Evolutionary conservation across 306 rosid species (phyloP).

Genomic region (Macrotyloma uniflorum): DNA sequence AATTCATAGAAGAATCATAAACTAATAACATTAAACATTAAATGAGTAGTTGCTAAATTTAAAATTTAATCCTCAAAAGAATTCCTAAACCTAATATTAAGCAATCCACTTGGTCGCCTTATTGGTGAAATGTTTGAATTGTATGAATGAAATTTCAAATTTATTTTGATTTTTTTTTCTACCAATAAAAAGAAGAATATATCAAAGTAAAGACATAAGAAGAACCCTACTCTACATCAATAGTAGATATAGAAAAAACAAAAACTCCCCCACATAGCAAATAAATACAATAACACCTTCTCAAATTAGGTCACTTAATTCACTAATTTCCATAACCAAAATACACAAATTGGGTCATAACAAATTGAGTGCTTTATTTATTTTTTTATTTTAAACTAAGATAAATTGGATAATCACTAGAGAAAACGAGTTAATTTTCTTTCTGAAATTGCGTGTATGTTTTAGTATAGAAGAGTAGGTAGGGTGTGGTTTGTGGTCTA

Average conservation of each 20-base stretch:
- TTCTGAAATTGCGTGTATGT: slow-evolving; percentile 10
- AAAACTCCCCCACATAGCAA: no score
- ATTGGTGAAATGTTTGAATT: background rate
- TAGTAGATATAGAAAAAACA: no score
- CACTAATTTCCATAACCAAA: no score
- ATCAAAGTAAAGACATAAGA: no score
- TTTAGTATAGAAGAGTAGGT: background rate
- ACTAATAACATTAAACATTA: background rate
- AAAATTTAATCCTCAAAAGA: background rate
- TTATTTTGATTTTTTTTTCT: no score
- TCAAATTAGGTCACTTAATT: no score
- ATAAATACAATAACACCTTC: no score
- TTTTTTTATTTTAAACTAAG: background rate
- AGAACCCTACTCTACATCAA: no score
- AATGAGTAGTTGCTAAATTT: background rate
- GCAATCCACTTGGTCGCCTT: background rate
- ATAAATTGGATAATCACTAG: background rate
- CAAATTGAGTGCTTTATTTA: no score
- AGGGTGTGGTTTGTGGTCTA: background rate
- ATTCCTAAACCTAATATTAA: background rate
- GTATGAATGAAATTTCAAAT: no score
- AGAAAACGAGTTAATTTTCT: background rate
- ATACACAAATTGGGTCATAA: no score
- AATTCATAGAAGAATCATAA: background rate
- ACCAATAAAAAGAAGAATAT: no score